Percentiles rank a stretch among this genome's conserved stretches.
These are phyloP conservation scores for Lachancea meyersii DNA, from an alignment of 805 yeast species.

Conservation along the genomic window DNA sequence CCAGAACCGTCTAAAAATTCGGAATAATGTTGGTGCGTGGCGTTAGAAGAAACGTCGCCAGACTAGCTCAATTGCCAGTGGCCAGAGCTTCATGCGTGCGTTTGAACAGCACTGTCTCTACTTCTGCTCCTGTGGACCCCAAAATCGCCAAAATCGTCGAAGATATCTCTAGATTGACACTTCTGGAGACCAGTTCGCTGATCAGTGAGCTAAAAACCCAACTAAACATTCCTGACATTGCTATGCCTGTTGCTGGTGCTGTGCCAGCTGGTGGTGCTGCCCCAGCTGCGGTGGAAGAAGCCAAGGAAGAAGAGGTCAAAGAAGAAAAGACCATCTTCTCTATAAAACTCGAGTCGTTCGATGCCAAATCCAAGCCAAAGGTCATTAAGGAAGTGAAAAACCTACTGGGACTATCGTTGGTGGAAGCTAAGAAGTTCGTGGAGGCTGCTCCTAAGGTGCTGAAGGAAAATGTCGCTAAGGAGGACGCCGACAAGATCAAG, in stretches of 20 bases:
- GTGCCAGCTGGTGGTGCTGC: conserved; percentile 58
- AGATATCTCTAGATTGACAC: conserved; percentile 82
- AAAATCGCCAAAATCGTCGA: conserved; percentile 84
- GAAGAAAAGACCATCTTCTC: conserved; percentile 93
- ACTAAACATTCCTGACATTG: conserved; percentile 89
- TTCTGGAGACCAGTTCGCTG: conserved; percentile 85
- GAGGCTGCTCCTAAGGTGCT: conserved; percentile 95
- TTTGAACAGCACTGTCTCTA: conserved; percentile 44
- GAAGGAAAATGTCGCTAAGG: conserved; percentile 94
- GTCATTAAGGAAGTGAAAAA: conserved; percentile 94
- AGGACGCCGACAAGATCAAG: conserved; percentile 96
- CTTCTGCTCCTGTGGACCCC: conserved; percentile 67
- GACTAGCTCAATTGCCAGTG: conserved; percentile 9
- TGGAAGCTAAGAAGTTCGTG: conserved; percentile 95
- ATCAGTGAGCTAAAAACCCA: conserved; percentile 72
- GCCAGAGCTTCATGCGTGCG: conserved; percentile 30
- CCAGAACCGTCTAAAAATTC: background rate
- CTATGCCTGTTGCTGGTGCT: conserved; percentile 68
- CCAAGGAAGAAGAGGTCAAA: conserved; percentile 64
- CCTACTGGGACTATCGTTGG: conserved; percentile 83
- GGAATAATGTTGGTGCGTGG: conserved; percentile 19
- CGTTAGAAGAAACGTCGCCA: conserved; percentile 14
- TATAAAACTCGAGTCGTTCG: conserved; percentile 87
- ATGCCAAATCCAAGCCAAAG: conserved; percentile 93
- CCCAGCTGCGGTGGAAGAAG: conserved; percentile 65